Evolutionary conservation across 352 stramenopile species (phyloP).

Genomic region (Lagenidium giganteum): DNA sequence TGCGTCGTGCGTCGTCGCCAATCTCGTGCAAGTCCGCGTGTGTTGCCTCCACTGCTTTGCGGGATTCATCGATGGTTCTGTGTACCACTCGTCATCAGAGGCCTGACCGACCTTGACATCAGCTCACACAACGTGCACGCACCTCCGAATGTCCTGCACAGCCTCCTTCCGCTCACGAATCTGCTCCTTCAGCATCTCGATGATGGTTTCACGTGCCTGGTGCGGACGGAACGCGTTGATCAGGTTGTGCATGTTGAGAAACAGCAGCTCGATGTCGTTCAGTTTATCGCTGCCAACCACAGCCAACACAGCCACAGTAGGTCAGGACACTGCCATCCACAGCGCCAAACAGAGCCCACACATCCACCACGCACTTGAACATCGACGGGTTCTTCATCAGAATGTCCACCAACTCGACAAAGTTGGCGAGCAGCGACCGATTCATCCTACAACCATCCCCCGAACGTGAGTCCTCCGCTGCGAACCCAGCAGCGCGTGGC

Average conservation of each 20-base stretch:
- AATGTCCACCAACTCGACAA: constrained; percentile 78
- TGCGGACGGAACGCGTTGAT: constrained; percentile 86
- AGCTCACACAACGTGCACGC: too few species aligned
- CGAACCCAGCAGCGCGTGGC: too few species aligned
- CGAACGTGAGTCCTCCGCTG: too few species aligned
- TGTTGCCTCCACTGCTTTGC: constrained; percentile 50
- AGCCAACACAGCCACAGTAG: background rate
- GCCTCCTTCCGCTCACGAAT: constrained; percentile 73
- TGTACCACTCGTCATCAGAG: background rate
- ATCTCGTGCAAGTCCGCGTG: constrained; percentile 56
- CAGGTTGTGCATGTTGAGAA: constrained; percentile 89
- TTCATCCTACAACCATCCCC: constrained; percentile 59
- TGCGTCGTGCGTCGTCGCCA: constrained; percentile 27
- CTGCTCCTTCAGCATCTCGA: constrained; percentile 78
- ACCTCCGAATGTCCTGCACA: constrained; percentile 64
- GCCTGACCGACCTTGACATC: too few species aligned
- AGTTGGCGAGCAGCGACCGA: constrained; percentile 78
- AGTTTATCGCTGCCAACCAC: constrained; percentile 58
- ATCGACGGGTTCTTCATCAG: constrained; percentile 71
- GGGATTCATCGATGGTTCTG: constrained; percentile 62
- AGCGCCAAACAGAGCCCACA: background rate
- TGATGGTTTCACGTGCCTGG: constrained; percentile 76
- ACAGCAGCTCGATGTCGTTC: constrained; percentile 80
- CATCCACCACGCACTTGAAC: constrained; percentile 65
- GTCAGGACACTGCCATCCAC: background rate